A percentile compares a stretch with the other conserved stretches of the same genome.
These are phyloP conservation scores for Naganishia antarctica DNA, from an alignment of 768 basidiomycete species.

Conservation along the genomic window DNA sequence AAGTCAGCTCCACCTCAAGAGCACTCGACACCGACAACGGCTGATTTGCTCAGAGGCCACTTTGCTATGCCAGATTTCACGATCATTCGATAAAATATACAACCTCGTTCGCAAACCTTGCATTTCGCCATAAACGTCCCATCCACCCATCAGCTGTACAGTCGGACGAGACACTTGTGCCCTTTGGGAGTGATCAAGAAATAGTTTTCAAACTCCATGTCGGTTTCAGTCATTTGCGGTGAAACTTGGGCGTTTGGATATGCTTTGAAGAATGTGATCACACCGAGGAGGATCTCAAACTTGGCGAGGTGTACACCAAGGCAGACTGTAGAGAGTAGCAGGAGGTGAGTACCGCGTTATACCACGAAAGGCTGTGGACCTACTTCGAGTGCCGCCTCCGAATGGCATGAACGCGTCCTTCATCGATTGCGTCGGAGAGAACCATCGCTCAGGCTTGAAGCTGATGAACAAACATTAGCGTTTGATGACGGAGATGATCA, in stretches of 20 bases:
- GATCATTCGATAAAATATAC: no score
- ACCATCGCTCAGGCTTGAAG: conserved; percentile 15
- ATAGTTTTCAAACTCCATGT: conserved; percentile 9
- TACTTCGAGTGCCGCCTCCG: conserved; percentile 5
- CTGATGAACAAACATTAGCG: no score
- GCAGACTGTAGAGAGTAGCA: background rate
- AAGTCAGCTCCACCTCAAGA: no score
- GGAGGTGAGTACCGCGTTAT: background rate
- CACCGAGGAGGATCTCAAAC: conserved; percentile 5
- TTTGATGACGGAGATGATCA: no score
- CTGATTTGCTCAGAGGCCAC: no score
- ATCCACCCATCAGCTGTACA: no score
- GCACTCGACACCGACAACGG: no score
- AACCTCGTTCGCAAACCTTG: no score
- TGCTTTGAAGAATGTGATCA: conserved; percentile 6
- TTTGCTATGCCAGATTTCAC: no score
- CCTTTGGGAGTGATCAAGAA: conserved; percentile 7
- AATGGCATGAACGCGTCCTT: conserved; percentile 16
- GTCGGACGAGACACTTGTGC: background rate
- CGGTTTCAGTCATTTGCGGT: background rate
- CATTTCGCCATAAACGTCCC: no score
- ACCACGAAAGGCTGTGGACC: background rate
- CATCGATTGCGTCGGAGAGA: conserved; percentile 4
- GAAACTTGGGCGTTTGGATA: conserved; percentile 2
- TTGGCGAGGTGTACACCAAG: conserved; percentile 2